Evolutionary conservation across 495 filamentous ascomycete species (phyloP), one percentile per base, ranked within the genome.

Genomic region (Penicillium angulare): DNA sequence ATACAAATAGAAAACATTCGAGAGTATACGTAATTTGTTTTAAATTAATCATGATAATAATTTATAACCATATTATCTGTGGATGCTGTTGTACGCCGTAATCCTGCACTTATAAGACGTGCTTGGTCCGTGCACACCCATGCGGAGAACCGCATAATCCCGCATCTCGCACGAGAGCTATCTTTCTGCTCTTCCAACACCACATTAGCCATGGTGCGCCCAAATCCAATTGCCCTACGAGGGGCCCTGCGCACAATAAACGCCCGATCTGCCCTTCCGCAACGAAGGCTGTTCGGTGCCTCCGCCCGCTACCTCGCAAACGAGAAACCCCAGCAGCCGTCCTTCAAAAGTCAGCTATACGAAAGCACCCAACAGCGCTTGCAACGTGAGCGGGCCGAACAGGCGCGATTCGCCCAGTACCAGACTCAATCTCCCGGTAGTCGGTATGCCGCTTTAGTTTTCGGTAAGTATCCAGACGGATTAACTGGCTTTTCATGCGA

Each of bases 261-360:
- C 21, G 42, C 59, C 15, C 57, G 57, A 27, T 29, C 57, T 5
- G 23, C 46, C 9, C 16, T 56, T 24, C 13, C 55, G 18, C 66
- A 61, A 13, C 49, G 43, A 12, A 52, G 69, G 38, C 40, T 49
- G 2, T 65, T 72, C 41, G 50, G 55, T 21, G 53, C 34, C 5
- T 64, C 66, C 3, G 31, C 52, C 31, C 61, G 43, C 20, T 53
- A 18, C 32, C 35, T 18, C 20, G 54, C 54, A 38, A 51, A 41
- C n/a, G 61, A 74, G 42, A 59, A 64, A 43, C 49, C 59, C 38
- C 65, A 68, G 51, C 59, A 69, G 36, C 22, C 39, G 20, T 80
- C 82, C 3, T 97, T 98, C 75, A 83, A 88, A 55, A 87, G 84
- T 15, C 93, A 98, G 73, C 73, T 98, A 50, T 91, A 89, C 49